Evolutionary conservation across 768 basidiomycete genomes (phyloP), one percentile per base, ranked within the genome.

Genomic region (Phaeolepiota aurea): DNA sequence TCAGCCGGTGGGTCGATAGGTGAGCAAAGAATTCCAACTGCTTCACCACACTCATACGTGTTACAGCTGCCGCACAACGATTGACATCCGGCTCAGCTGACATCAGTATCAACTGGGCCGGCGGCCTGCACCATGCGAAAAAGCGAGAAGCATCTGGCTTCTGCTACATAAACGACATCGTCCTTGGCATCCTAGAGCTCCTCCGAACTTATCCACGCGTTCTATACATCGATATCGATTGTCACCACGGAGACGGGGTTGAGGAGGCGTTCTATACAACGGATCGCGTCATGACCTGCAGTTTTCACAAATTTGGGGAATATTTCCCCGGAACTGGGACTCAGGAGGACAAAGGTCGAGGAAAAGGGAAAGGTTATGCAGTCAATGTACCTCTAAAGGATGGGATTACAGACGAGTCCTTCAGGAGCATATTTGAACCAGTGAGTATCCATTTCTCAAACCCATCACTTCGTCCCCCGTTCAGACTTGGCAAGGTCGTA

Each of bases 191-290:
- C 28, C 73, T 99, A 36, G 94, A 96, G 59, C 79, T 99, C 5
- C 67, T 94, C n/a, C 77, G 92, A 49, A 77, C 69, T 41, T 79
- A 79, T 54, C 72, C 87, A 2, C 82, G 96, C 40, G 94, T 99
- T 12, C 66, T 99, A 20, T 98, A 99, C 57, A 84, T 99, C 60
- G 94, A 99, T 63, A 92, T 98, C 44, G 96, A 98, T 61, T 91
- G 91, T 38, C 96, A 98, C 57, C 96, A 99, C 58, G 94, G 96
- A 13, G 96, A 98, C 56, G 94, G 94, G 11, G 96, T 98, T 22
- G 96, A 99, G 53, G 96, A 98, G 56, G 96, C 94, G 2, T 97
- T 98, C 67, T 97, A 96, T 58, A 93, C 88, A 23, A 94, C 90
- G 3, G 89, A 98, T 58, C 73, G 96, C 38, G 96, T 98, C 51